Evolutionary conservation across 2,329 filamentous ascomycete genomes (phyloP), one percentile per base, ranked within the genome.

Genomic region (Lasiodiplodia theobromae): DNA sequence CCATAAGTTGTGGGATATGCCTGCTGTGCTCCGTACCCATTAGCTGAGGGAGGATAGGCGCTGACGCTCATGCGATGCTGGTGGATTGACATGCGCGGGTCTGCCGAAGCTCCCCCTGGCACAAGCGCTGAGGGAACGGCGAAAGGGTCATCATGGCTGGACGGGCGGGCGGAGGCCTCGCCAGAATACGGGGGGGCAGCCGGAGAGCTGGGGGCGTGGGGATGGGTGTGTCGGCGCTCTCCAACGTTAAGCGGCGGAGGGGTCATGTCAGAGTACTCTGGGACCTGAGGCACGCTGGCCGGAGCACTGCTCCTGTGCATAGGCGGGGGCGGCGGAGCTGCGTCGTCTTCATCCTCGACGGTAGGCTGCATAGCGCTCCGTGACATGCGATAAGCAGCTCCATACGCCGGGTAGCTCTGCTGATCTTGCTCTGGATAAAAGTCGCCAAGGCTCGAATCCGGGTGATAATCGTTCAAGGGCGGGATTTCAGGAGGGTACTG

Each of bases 291-390:
- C 44, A 68, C 49, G 14, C 52, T 74, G 71, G 63, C 28, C 23
- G 75, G 74, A 14, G 78, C 75, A 65, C 76, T 75, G 58, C 75
- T 78, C 54, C 78, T 73, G 67, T 81, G 79, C 56, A 77, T 75
- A 11, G 79, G 79, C 4, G 79, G 79, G 21, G 79, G 79, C 14
- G 79, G 79, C 44, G 71, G 71, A 40, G 79, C 74, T 51, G 86
- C 85, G 60, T 89, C 87, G 4, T 88, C 88, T 6, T 85, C 87
- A 71, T 91, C 89, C 74, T 91, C 89, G 6, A 88, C 88, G 7
- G 86, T 89, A 2, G 86, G 87, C 72, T 89, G 88, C 86, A 88
- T 85, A 0, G 85, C 83, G 69, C 73, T 77, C 23, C 73, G 72
- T 83, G 82, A 73, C 82, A 79, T 51, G 83, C 83, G 47, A 77